Evolutionary conservation across 768 basidiomycete genomes (phyloP).

Genomic region (Serpula lacrymans): DNA sequence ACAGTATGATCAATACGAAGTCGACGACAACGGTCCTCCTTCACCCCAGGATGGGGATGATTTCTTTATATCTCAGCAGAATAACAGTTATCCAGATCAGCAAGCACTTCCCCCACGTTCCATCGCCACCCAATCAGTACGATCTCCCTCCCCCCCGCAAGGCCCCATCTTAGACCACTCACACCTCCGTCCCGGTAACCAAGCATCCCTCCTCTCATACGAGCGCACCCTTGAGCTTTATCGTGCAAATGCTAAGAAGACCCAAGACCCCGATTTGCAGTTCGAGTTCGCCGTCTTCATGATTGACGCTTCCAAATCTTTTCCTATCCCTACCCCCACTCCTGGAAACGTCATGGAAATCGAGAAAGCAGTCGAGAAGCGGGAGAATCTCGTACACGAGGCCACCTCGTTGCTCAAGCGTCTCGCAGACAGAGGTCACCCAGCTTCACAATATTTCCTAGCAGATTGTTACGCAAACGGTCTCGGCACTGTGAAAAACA

Average conservation of each 20-base stretch:
- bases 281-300: constrained; percentile 99
- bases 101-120: constrained; percentile 31
- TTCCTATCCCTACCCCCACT: constrained; percentile 70
- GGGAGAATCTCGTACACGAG: constrained; percentile 87
- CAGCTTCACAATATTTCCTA: constrained; percentile 94
- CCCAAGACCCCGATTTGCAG: constrained; percentile 94
- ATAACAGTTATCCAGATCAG: constrained; percentile 20
- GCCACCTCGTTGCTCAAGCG: constrained; percentile 84
- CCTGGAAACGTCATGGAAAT: constrained; percentile 76
- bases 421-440: constrained; percentile 91
- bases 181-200: constrained; percentile 88
- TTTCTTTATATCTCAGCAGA: constrained; percentile 25
- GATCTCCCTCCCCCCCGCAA: constrained; percentile 58
- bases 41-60: constrained; percentile 41
- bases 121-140: constrained; percentile 51
- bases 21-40: constrained; percentile 39
- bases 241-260: constrained; percentile 97
- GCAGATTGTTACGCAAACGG: constrained; percentile 99
- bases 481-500: constrained; percentile 86
- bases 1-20: constrained; percentile 32
- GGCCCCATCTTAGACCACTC: constrained; percentile 84
- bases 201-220: constrained; percentile 90
- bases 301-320: constrained; percentile 93
- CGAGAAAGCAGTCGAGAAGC: constrained; percentile 75
- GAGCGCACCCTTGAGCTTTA: constrained; percentile 97